phyloP scores from a whole-genome alignment of 192 early-diverging fungal genomes.

The Backusella macrospora region DNA sequence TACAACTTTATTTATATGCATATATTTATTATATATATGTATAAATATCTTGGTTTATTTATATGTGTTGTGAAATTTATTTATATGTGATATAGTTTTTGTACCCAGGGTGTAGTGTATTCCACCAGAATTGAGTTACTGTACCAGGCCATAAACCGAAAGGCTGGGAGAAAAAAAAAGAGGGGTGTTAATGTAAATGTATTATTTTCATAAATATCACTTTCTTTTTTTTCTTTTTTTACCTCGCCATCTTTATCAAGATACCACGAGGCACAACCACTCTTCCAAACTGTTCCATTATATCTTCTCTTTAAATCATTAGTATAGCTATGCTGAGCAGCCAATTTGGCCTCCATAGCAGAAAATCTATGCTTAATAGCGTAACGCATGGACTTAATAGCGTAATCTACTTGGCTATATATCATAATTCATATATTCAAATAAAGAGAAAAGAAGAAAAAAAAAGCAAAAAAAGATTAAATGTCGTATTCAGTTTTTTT shows the following conservation, averaged over 20 bases:
- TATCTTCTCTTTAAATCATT: conserved; percentile 31
- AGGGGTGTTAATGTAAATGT: neutral
- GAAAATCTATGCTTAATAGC: conserved; percentile 48
- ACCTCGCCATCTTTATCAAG: conserved; percentile 33
- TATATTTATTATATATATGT: too few species aligned
- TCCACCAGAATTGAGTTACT: conserved; percentile 16
- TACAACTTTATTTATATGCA: neutral
- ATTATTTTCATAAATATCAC: neutral
- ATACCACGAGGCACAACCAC: conserved; percentile 57
- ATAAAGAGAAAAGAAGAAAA: too few species aligned
- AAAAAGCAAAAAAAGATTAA: too few species aligned
- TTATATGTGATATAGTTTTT: conserved; percentile 5
- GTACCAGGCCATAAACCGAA: conserved; percentile 18
- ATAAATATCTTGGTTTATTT: too few species aligned
- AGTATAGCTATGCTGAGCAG: conserved; percentile 38
- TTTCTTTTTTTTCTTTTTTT: neutral
- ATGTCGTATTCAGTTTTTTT: neutral
- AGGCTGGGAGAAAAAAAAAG: neutral
- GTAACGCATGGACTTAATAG: conserved; percentile 41
- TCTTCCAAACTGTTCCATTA: conserved; percentile 48
- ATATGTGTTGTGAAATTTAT: neutral
- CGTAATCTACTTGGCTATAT: conserved; percentile 52
- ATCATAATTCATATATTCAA: conserved; percentile 45
- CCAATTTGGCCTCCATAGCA: conserved; percentile 38
- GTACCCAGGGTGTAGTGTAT: neutral